Evolutionary conservation across 495 filamentous ascomycete species (phyloP).

Genomic region (Aspergillus indologenus): DNA sequence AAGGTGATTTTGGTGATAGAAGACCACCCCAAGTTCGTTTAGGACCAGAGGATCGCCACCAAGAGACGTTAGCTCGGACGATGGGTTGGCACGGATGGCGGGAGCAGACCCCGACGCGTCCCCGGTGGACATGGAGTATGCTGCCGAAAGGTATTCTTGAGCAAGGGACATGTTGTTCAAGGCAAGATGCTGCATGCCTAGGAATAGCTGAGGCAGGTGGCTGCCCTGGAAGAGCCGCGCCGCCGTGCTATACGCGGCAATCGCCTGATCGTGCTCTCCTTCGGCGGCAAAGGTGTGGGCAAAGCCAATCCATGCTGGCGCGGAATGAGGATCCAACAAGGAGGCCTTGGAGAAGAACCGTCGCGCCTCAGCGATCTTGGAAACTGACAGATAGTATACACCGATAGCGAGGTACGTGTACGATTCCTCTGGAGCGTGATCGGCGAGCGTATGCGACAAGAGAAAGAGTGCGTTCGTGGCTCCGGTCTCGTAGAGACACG

Average conservation of each 20-base stretch:
- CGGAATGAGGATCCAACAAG: conserved; percentile 96
- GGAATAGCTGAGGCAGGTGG: conserved; percentile 91
- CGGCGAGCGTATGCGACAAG: conserved; percentile 89
- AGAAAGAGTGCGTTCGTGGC: conserved; percentile 87
- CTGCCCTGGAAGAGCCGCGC: conserved; percentile 95
- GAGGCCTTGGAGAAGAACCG: conserved; percentile 96
- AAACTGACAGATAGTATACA: conserved; percentile 87
- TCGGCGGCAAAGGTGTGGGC: conserved; percentile 99
- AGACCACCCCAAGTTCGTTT: conserved; percentile 92
- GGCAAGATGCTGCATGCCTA: conserved; percentile 97
- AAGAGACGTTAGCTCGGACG: conserved; percentile 49
- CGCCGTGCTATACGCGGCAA: conserved; percentile 95
- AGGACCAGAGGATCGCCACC: conserved; percentile 78
- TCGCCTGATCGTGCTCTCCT: conserved; percentile 97
- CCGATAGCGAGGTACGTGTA: conserved; percentile 92
- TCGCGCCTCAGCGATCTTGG: conserved; percentile 87
- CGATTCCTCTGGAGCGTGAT: conserved; percentile 85
- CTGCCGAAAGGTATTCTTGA: conserved; percentile 91
- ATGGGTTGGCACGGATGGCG: conserved; percentile 33
- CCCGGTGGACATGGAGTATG: conserved; percentile 67
- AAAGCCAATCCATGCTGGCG: conserved; percentile 98
- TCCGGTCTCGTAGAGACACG: conserved; percentile 84
- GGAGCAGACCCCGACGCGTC: conserved; percentile 40
- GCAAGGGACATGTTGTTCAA: conserved; percentile 92
- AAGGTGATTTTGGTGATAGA: conserved; percentile 85